These are phyloP conservation scores for Byssochlamys sp. DNA, from an alignment of 2,329 filamentous ascomycete species.

Conservation along the genomic window DNA sequence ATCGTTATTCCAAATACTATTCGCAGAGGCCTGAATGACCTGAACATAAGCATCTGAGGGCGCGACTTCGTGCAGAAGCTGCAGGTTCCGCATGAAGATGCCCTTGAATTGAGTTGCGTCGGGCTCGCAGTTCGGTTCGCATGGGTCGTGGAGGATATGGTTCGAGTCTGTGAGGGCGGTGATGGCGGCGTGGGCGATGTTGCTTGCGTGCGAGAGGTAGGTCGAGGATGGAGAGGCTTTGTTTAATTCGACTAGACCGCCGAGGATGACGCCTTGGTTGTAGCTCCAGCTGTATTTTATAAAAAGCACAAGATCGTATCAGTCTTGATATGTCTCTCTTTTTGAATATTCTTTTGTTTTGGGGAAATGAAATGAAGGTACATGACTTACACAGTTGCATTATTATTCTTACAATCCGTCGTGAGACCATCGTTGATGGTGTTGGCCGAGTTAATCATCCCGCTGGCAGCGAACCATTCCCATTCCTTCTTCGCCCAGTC, in stretches of 20 bases:
- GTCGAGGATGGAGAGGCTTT: slow-evolving; percentile 31
- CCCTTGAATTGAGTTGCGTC: slow-evolving; percentile 62
- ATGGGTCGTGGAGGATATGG: slow-evolving; percentile 46
- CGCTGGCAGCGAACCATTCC: slow-evolving; percentile 42
- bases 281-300: slow-evolving; percentile 40
- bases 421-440: slow-evolving; percentile 48
- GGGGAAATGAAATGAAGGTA: no score
- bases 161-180: slow-evolving; percentile 34
- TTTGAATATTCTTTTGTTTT: not conserved
- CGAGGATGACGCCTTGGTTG: slow-evolving; percentile 54
- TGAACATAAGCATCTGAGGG: slow-evolving; percentile 42
- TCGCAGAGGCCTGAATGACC: slow-evolving; percentile 53
- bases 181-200: slow-evolving; percentile 48
- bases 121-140: slow-evolving; percentile 44
- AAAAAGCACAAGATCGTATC: not conserved
- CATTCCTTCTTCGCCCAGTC: slow-evolving; percentile 41
- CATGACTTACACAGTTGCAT: slow-evolving; percentile 19
- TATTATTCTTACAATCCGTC: slow-evolving; percentile 43
- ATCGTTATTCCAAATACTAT: slow-evolving; percentile 55
- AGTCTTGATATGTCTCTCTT: no score
- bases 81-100: slow-evolving; percentile 57
- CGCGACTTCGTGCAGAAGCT: slow-evolving; percentile 45
- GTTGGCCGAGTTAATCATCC: slow-evolving; percentile 39
- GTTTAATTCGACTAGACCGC: slow-evolving; percentile 47
- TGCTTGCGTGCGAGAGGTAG: slow-evolving; percentile 36